Percentiles rank a stretch among this genome's conserved stretches.
These are phyloP conservation scores for Lavandula angustifolia DNA, from an alignment of 257 asterid genomes.

Conservation along the genomic window DNA sequence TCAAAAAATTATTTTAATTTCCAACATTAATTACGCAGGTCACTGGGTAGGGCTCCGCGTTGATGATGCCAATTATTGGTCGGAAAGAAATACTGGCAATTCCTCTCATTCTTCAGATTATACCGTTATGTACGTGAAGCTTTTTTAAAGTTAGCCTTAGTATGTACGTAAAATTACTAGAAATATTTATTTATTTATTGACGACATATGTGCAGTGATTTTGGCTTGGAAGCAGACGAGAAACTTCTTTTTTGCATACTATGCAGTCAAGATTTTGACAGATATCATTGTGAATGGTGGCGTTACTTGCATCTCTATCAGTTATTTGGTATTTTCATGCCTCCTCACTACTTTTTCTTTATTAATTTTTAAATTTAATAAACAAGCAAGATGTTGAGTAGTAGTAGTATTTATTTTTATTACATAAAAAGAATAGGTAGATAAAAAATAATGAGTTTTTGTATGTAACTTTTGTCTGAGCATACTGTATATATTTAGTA, in stretches of 20 bases:
- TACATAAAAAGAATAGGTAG: too few species aligned
- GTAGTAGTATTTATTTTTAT: too few species aligned
- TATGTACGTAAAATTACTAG: not conserved
- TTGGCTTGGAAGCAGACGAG: constrained; percentile 25
- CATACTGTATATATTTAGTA: too few species aligned
- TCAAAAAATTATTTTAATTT: too few species aligned
- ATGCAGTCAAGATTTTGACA: constrained; percentile 16
- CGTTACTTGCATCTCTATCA: constrained; percentile 25
- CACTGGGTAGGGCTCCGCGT: constrained; percentile 49
- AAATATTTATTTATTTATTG: not conserved
- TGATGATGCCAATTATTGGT: constrained; percentile 62
- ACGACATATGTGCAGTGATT: constrained; percentile 23
- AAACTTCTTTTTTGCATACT: constrained; percentile 28
- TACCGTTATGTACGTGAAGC: constrained; percentile 42
- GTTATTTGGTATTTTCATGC: constrained; percentile 26
- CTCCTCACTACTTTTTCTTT: too few species aligned
- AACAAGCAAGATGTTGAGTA: too few species aligned
- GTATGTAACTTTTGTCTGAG: too few species aligned
- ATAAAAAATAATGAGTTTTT: too few species aligned
- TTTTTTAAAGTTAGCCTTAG: too few species aligned
- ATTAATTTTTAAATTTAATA: too few species aligned
- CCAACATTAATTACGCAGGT: constrained; percentile 45
- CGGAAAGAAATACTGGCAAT: constrained; percentile 46
- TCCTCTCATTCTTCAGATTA: constrained; percentile 46
- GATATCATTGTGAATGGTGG: constrained; percentile 33